Evolutionary conservation across 257 asterid species (phyloP).

Genomic region (Coffea canephora): DNA sequence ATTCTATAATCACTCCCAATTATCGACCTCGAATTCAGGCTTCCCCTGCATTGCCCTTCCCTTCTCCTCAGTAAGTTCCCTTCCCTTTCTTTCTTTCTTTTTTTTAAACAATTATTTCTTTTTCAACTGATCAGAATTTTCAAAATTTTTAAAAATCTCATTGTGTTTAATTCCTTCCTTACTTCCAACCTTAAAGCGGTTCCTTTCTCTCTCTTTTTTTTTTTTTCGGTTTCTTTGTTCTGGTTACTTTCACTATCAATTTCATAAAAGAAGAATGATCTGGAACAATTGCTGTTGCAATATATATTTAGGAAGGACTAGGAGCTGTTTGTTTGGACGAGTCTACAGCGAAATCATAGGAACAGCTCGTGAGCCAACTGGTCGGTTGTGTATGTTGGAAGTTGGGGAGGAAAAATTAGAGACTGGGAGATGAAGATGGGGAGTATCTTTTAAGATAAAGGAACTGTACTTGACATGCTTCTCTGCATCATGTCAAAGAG

Average conservation of each 20-base stretch:
- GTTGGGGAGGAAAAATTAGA: no score
- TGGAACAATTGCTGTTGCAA: background rate
- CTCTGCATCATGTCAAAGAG: background rate
- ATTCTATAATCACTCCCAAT: slow-evolving; percentile 35
- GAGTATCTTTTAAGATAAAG: background rate
- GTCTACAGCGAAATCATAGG: background rate
- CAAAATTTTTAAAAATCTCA: background rate
- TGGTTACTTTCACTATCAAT: background rate
- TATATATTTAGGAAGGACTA: background rate
- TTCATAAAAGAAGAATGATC: background rate
- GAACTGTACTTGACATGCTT: background rate
- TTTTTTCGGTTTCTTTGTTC: no score
- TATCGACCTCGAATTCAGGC: slow-evolving; percentile 36
- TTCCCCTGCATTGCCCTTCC: slow-evolving; percentile 52
- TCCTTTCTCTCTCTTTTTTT: no score
- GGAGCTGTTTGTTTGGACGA: background rate
- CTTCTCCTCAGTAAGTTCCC: slow-evolving; percentile 53
- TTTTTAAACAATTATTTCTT: background rate
- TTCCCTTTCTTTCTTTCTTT: background rate
- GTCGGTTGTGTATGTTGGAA: background rate
- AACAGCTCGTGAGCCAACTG: background rate
- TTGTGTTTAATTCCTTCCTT: background rate
- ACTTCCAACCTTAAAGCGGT: no score
- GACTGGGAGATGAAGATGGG: background rate
- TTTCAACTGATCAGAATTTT: background rate